Evolutionary conservation across 345 rosid species (phyloP), one percentile per base, ranked within the genome.

Genomic region (Gossypium longicalyx): DNA sequence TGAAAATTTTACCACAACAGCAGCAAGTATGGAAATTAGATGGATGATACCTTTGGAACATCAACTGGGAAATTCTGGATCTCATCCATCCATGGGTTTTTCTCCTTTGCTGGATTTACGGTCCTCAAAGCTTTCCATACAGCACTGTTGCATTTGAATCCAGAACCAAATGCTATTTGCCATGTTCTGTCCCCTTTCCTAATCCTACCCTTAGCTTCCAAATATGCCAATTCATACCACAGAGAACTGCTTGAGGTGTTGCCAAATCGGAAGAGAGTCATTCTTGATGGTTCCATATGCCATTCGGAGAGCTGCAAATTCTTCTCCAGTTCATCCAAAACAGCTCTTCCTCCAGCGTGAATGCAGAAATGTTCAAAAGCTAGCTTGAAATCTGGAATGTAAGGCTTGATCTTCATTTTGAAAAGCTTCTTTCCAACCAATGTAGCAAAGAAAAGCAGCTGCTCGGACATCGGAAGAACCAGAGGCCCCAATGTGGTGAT

Each of bases 271-370:
- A 83, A 77, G 10, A 88, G 83, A 43, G 88, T 85, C 89, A 88
- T 88, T 57, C 91, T 83, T 11, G 88, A 85, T n/a, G 90, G 91
- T 69, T 88, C 89, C 90, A 86, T 85, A 56, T 88, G 89, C 89
- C 88, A 85, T 2, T 83, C 85, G 1, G 74, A 82, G 41, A 88
- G 91, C 61, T 81, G 79, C 79, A 86, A 20, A 45, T 83, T 88
- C 86, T 86, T 86, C 83, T 88, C 84, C 43, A 86, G 11, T 73
- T 88, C 89, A 67, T 83, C 82, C 52, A 88, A 65, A 47, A 88
- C 91, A 1, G 84, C 88, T 51, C 87, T 83, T 44, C 87, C 87
- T 29, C 85, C 85, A 0, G 87, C 87, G 53, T 85, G 87, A 60
- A 85, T 80, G 73, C 88, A 86, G 78, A 88, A 88, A 79, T 88